Percentiles rank a stretch among this genome's conserved stretches.
phyloP scores from a whole-genome alignment of 352 stramenopile genomes.

The Phytophthora sojae region DNA sequence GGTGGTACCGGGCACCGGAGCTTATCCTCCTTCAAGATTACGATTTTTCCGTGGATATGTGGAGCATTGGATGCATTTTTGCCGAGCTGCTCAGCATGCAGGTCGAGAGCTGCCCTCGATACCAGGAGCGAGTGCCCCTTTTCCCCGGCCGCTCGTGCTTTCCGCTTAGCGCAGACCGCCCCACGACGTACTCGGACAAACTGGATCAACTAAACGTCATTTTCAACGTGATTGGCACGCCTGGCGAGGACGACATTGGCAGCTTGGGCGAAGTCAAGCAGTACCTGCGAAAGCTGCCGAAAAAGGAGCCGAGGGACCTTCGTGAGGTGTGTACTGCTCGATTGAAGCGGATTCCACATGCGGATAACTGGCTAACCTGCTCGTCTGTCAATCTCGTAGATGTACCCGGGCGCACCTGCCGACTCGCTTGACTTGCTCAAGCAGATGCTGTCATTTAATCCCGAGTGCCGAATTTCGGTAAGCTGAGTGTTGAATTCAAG shows the following conservation, averaged over 20 bases:
- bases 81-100: constrained; percentile 90
- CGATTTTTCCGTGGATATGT: constrained; percentile 98
- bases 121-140: constrained; percentile 85
- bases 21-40: constrained; percentile 97
- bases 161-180: constrained; percentile 81
- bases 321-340: constrained; percentile 50
- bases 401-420: constrained; percentile 83
- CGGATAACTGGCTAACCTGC: constrained; percentile 5
- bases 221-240: constrained; percentile 96
- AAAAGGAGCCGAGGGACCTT: constrained; percentile 82
- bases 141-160: constrained; percentile 90
- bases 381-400: constrained; percentile 35
- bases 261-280: constrained; percentile 85
- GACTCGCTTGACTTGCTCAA: constrained; percentile 89
- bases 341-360: not conserved
- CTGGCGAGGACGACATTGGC: constrained; percentile 89
- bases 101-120: constrained; percentile 85
- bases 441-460: constrained; percentile 86
- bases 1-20: constrained; percentile 98
- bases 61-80: constrained; percentile 98
- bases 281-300: constrained; percentile 86
- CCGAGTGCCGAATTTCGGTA: constrained; percentile 85
- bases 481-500: constrained; percentile 5
- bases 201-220: constrained; percentile 96
- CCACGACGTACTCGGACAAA: constrained; percentile 89